phyloP scores from a whole-genome alignment of 257 asterid genomes.

The Lavandula angustifolia region DNA sequence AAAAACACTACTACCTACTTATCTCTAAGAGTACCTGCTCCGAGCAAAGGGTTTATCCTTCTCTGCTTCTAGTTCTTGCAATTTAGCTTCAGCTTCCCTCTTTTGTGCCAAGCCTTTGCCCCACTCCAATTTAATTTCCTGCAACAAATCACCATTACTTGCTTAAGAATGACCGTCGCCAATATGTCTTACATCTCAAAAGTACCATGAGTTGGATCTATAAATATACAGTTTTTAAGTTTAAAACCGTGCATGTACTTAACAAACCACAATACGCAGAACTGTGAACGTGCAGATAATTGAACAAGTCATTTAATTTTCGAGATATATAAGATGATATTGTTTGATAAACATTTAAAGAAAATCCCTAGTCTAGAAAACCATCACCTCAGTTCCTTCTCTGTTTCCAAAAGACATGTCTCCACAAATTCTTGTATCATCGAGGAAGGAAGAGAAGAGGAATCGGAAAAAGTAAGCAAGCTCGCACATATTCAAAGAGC shows the following conservation, averaged over 20 bases:
- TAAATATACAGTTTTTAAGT: neutral
- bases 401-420: too few relatives aligned
- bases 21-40: slow-evolving; percentile 52
- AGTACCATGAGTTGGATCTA: neutral
- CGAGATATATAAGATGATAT: neutral
- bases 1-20: slow-evolving; percentile 2
- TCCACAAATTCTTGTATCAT: neutral
- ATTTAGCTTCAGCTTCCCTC: slow-evolving; percentile 80
- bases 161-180: slow-evolving; percentile 7
- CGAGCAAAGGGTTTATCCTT: slow-evolving; percentile 96
- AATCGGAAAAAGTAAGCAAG: too few relatives aligned
- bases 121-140: slow-evolving; percentile 95
- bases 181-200: slow-evolving; percentile 6
- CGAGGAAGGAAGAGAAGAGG: neutral
- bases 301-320: neutral
- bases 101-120: slow-evolving; percentile 92
- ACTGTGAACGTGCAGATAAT: neutral
- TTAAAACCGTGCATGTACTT: slow-evolving; percentile 2
- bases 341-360: neutral
- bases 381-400: too few relatives aligned
- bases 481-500: neutral
- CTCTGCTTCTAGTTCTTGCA: slow-evolving; percentile 75
- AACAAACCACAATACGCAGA: neutral
- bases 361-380: neutral
- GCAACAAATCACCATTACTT: slow-evolving; percentile 29